Evolutionary conservation across 805 yeast genomes (phyloP), one percentile per base, ranked within the genome.

Genomic region (Saturnispora gosingensis): DNA sequence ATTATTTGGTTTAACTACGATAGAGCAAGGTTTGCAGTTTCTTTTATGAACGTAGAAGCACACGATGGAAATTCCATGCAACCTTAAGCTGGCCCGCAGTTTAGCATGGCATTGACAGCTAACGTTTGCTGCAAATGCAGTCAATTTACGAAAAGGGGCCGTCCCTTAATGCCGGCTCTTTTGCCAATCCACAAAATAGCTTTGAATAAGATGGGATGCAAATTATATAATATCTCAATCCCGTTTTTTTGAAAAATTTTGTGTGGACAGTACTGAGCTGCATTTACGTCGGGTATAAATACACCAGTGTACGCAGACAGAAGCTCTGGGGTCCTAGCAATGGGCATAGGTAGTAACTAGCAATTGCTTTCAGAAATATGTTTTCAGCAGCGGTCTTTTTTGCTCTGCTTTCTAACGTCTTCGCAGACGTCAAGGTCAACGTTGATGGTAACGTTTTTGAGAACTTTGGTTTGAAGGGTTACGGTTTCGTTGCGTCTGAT

Each of bases 401-500:
- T 16, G 48, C 54, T 20, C 30, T 54, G 4, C 3, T 54, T 9
- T 32, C 52, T 13, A 39, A 25, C 25, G 50, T 48, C 10, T 11
- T 48, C 34, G 59, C 58, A 15, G 54, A 54, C 20, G 50, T 42
- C 32, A 42, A 57, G 27, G 64, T 57, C 20, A 50, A 49, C 3
- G 48, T 65, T 35, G 67, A 59, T 24, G 66, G 63, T 39, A 46
- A 43, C 2, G 58, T 54, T 15, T 66, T 57, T 40, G 46, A 59
- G 43, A 57, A 59, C 49, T 61, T 53, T 44, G 69, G 69, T 43
- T 51, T 65, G 32, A 58, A 52, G 8, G 68, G 69, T 35, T 62
- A 51, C 38, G 69, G 69, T 34, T 59, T 54, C 43, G 28, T 58
- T 9, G 49, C 67, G 9, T 58, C 67, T 9, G 56, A 58, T 42